phyloP scores from a whole-genome alignment of 805 yeast species.

The Wickerhamomyces rabaulensis region DNA sequence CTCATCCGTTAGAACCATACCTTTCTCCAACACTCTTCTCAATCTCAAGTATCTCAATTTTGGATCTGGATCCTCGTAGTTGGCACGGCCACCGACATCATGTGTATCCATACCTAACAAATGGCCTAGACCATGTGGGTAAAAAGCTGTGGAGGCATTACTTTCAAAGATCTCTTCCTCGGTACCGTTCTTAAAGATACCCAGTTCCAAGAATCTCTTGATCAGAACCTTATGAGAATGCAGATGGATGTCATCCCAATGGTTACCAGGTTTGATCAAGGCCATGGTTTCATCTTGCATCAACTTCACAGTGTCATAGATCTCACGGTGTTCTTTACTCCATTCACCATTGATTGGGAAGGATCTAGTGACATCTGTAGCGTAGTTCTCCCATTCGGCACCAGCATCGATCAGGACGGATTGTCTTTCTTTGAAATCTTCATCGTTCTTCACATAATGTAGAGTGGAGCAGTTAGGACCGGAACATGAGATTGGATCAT shows the following conservation, averaged over 20 bases:
- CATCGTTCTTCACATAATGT: slow-evolving; percentile 84
- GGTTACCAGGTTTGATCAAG: slow-evolving; percentile 73
- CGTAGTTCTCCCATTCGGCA: slow-evolving; percentile 92
- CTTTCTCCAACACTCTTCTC: slow-evolving; percentile 62
- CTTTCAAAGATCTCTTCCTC: slow-evolving; percentile 67
- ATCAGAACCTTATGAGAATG: slow-evolving; percentile 76
- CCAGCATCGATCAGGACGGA: slow-evolving; percentile 91
- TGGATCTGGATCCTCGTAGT: slow-evolving; percentile 80
- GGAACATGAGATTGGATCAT: slow-evolving; percentile 94
- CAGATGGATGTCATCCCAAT: slow-evolving; percentile 83
- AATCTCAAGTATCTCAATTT: slow-evolving; percentile 73
- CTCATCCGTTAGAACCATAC: slow-evolving; percentile 91
- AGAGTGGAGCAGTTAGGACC: slow-evolving; percentile 89
- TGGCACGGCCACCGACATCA: slow-evolving; percentile 87
- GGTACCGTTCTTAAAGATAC: slow-evolving; percentile 61
- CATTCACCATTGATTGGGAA: slow-evolving; percentile 91
- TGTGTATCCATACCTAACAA: slow-evolving; percentile 93
- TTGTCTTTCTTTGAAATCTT: slow-evolving; percentile 47
- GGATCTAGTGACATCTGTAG: slow-evolving; percentile 91
- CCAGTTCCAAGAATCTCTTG: slow-evolving; percentile 62
- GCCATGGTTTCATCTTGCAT: slow-evolving; percentile 77
- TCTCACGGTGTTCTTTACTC: slow-evolving; percentile 79
- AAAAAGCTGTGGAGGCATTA: slow-evolving; percentile 70
- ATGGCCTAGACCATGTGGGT: slow-evolving; percentile 96
- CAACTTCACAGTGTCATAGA: slow-evolving; percentile 71